Base-by-base conservation (phyloP, 352 stramenopile species). In the Pythium biforme region DNA sequence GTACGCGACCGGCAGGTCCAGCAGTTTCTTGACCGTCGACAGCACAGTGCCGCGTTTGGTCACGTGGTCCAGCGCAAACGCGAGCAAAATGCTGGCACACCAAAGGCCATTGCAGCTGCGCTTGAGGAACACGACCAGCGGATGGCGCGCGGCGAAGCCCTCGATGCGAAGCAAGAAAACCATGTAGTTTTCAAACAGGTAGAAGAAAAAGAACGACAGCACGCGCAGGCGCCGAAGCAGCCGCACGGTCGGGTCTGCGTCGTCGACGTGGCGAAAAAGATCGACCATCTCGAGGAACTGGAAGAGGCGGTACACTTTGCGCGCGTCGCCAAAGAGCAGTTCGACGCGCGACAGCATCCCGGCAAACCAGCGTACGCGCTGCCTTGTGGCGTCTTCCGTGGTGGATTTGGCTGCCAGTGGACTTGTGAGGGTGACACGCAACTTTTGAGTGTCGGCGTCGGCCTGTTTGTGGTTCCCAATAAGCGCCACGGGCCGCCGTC, bases 211-310 rank as follows among this genome's bases (percentile, higher is more conserved):
- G 55, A 89, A 89, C 55, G 68, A 77, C n/a, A 76, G 12, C 46
- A 86, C 77, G 10, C 77, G 79, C 33, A 83, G 53, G 22, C 68
- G 64, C 7, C 77, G 77, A 11, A 89, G 51, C 5, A 77, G 33
- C 9, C 75, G 68, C 17, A 83, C 66, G 12, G 19, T 26, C 3
- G 48, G 27, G 4, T 72, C 25, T 0, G 66, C 50, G 22, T 87
- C 79, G 52, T 69, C 26, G 10, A 86, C 77, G 17, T 75, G 69
- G 23, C 77, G 76, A 12, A 77, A 73, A 26, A 89, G 52, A 22
- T 84, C 72, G 11, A 69, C 50, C 79, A 89, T 86, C 59, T 89
- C 79, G 23, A 89, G 43, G 48, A 89, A 89, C 64, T 86, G 75
- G 50, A 89, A 73, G 11, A 89, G 66, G 15, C 79, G 79, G 53